These are phyloP conservation scores for bread wheat (Triticum aestivum) DNA, from an alignment of 176 grass and related monocot species.

Conservation along the genomic window DNA sequence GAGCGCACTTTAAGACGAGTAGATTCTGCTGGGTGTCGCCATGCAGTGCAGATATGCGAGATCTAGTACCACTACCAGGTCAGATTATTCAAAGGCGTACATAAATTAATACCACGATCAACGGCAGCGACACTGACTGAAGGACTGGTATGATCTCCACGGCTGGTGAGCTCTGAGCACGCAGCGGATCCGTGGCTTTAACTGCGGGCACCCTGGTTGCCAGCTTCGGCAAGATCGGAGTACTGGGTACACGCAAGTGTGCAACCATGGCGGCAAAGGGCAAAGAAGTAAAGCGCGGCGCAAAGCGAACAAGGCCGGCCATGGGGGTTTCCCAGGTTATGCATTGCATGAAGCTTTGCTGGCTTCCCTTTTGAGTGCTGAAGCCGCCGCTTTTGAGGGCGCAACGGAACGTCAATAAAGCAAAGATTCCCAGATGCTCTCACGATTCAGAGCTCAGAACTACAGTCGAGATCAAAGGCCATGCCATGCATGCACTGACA, in stretches of 20 bases:
- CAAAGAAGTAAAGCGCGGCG: neutral
- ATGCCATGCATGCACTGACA: neutral
- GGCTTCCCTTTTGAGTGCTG: neutral
- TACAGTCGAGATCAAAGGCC: neutral
- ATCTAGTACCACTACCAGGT: neutral
- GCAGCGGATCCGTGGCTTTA: neutral
- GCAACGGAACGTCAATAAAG: constrained; percentile 33
- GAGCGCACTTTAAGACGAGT: neutral
- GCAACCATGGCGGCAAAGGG: neutral
- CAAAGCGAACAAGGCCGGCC: neutral
- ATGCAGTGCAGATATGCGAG: neutral
- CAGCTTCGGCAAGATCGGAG: neutral
- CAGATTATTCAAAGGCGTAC: neutral
- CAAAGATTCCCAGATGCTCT: constrained; percentile 40
- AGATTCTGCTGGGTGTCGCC: neutral
- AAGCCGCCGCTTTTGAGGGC: constrained; percentile 1
- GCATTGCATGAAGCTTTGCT: neutral
- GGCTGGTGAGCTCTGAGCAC: neutral
- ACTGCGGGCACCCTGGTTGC: neutral
- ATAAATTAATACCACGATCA: neutral
- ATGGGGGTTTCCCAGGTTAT: neutral
- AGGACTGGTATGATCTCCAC: neutral
- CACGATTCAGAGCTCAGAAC: neutral
- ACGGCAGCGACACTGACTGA: neutral
- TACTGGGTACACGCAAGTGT: too few relatives aligned